phyloP scores from a whole-genome alignment of 2,329 filamentous ascomycete species.

The Ophiostoma sp. region DNA sequence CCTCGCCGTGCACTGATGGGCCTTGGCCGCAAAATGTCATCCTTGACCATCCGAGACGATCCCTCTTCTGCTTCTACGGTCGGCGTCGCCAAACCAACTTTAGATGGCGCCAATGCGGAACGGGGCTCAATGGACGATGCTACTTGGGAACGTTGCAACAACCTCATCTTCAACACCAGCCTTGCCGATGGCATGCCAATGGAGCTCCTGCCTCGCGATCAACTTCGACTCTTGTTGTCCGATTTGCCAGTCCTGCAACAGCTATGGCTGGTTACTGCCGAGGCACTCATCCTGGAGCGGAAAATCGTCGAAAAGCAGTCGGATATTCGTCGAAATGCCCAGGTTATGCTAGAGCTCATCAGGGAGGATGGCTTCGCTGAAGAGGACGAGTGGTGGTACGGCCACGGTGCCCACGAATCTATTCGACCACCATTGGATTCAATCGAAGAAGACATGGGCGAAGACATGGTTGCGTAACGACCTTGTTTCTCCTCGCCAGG shows the following conservation, averaged over 20 bases:
- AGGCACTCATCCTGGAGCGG: conserved; percentile 61
- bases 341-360: conserved; percentile 65
- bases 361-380: conserved; percentile 59
- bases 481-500: background rate
- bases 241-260: conserved; percentile 60
- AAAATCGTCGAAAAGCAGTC: conserved; percentile 58
- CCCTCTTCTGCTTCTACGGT: conserved; percentile 20
- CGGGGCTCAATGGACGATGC: conserved; percentile 31
- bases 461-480: conserved; percentile 28
- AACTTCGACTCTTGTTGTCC: conserved; percentile 51
- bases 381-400: conserved; percentile 65
- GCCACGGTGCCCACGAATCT: conserved; percentile 54
- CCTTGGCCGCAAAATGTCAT: conserved; percentile 60
- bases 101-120: background rate
- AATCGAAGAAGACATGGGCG: conserved; percentile 54
- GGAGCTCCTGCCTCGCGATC: conserved; percentile 53
- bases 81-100: background rate
- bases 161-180: conserved; percentile 59
- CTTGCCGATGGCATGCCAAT: conserved; percentile 64
- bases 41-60: conserved; percentile 39
- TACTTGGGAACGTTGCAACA: conserved; percentile 35
- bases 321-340: conserved; percentile 64
- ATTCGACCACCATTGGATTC: conserved; percentile 52
- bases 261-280: conserved; percentile 64
- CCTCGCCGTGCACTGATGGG: conserved; percentile 54